Conservation (phyloP, 2,329 filamentous ascomycete genomes). For the Nannizziopsis barbatae region DNA sequence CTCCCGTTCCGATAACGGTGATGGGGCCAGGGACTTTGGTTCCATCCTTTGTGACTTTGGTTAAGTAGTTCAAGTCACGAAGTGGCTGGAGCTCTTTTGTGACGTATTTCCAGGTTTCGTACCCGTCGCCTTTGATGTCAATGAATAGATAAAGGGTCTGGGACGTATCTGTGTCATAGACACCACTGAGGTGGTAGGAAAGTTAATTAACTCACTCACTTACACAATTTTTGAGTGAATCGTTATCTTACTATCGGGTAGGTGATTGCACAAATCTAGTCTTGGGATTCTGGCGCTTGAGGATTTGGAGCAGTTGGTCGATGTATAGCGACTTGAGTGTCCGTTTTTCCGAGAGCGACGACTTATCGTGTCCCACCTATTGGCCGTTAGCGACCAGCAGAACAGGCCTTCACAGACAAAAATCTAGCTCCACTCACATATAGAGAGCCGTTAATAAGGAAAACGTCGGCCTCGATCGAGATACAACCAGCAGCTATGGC, state of each 20-base stretch:
- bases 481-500: conserved; percentile 48
- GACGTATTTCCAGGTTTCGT: conserved; percentile 46
- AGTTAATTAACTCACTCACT: neutral
- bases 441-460: conserved; percentile 46
- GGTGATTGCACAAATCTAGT: conserved; percentile 39
- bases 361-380: conserved; percentile 46
- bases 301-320: conserved; percentile 46
- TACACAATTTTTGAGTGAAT: neutral
- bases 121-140: conserved; percentile 50
- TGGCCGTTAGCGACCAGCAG: too few species aligned
- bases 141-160: conserved; percentile 56
- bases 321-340: conserved; percentile 51
- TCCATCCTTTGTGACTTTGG: conserved; percentile 38
- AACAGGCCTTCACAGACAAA: too few species aligned
- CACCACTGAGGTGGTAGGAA: conserved; percentile 34
- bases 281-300: conserved; percentile 46
- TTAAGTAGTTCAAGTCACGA: conserved; percentile 43
- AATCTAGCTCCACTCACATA: conserved; percentile 32
- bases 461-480: conserved; percentile 51
- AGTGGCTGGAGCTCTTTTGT: conserved; percentile 48
- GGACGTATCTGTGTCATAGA: conserved; percentile 45
- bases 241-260: conserved; percentile 38
- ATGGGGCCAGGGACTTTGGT: conserved; percentile 41
- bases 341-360: conserved; percentile 41
- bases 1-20: conserved; percentile 53